Base-by-base conservation (phyloP, 495 filamentous ascomycete species). In the Staphylotrichum tortipilum region DNA sequence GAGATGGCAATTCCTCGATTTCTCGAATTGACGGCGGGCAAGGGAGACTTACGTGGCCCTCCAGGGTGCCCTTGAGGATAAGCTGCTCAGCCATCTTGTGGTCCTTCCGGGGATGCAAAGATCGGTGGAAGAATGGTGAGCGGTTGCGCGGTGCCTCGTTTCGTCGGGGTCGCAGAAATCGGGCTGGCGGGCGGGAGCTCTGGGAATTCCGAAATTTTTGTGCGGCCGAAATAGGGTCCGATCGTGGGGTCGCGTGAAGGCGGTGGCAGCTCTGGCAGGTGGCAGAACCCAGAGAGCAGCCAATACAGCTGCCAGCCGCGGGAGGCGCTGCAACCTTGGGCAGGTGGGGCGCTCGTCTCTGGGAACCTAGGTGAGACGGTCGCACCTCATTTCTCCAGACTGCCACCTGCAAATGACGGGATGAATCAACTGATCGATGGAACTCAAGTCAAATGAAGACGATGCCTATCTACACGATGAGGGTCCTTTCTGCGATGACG, bases 11-110 rank as follows among this genome's bases (percentile, higher is more conserved):
- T n/a, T n/a, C 26, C 6, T 28, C 26, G 1, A 0, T 28, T 36
- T 22, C 35, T 31, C 28, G 33, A 52, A 49, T 38, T 37, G 50
- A 41, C 17, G n/a, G 49, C 28, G 42, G n/a, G 36, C 29, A 39
- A 12, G 42, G 44, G 57, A n/a, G 19, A 74, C 73, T 69, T 73
- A 76, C 73, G 82, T 95, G 91, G 80, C 91, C 90, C 82, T 90
- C 90, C 70, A 96, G 89, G 78, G 86, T 90, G 69, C 90, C 90
- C 75, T 89, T 88, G 74, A 94, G 86, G 77, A 94, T 88, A 69
- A 96, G 79, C 80, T 94, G 87, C 80, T 96, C 90, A 76, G 85
- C 81, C 87, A 94, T 95, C 71, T 64, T 82, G 60, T 19, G 41
- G 58, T 60, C 52, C 58, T 62, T 58, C 56, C 61, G 59, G 58